phyloP scores from a whole-genome alignment of 768 basidiomycete genomes.

The Boletus bicolor region DNA sequence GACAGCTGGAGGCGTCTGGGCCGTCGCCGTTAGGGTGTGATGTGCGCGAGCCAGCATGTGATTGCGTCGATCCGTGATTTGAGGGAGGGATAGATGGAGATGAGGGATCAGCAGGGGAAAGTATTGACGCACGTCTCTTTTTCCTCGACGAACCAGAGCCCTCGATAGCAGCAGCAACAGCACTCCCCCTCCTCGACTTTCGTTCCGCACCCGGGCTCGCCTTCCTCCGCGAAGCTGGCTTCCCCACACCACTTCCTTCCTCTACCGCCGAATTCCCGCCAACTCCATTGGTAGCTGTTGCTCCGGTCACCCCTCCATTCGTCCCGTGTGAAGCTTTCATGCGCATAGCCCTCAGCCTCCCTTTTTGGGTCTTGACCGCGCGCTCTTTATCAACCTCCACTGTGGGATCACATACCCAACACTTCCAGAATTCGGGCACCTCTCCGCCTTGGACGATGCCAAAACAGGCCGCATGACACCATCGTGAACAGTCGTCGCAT shows the following conservation, averaged over 20 bases:
- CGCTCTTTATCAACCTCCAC: conserved; percentile 45
- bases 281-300: conserved; percentile 19
- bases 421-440: conserved; percentile 75
- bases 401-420: conserved; percentile 61
- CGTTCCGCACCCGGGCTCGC: conserved; percentile 40
- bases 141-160: conserved; percentile 33
- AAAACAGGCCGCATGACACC: conserved; percentile 85
- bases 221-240: conserved; percentile 32
- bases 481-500: conserved; percentile 77
- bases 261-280: conserved; percentile 15
- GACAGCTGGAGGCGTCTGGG: conserved; percentile 1
- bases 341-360: conserved; percentile 34
- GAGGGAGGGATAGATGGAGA: conserved; percentile 14
- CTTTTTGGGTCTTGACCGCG: conserved; percentile 45
- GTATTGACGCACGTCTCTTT: conserved; percentile 39
- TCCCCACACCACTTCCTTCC: conserved; percentile 18
- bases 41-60: conserved; percentile 18
- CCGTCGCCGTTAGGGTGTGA: conserved; percentile 10
- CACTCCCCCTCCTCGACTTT: conserved; percentile 35
- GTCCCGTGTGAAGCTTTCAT: conserved; percentile 26
- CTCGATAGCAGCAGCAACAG: conserved; percentile 35
- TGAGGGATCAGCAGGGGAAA: conserved; percentile 24
- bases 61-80: conserved; percentile 12
- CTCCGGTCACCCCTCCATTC: conserved; percentile 18
- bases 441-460: conserved; percentile 48